phyloP scores from a whole-genome alignment of 805 yeast genomes.

The Brettanomyces anomalus region DNA sequence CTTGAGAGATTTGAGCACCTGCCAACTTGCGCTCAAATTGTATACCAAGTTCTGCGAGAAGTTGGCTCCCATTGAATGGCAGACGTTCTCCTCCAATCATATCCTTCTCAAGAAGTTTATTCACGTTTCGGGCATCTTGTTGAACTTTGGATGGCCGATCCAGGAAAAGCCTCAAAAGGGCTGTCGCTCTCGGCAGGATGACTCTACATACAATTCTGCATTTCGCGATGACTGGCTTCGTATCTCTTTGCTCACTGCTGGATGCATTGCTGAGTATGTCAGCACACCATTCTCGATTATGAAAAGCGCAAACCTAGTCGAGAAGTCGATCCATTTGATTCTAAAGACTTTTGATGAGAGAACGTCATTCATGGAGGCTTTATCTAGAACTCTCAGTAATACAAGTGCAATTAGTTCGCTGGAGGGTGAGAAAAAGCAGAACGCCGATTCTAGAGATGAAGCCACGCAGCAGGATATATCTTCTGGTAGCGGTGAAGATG shows the following conservation, averaged over 20 bases:
- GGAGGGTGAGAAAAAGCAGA: neutral
- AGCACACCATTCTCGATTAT: slow-evolving; percentile 14
- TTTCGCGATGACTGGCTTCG: slow-evolving; percentile 34
- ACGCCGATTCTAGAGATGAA: neutral
- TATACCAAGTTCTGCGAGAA: slow-evolving; percentile 22
- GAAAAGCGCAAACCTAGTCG: slow-evolving; percentile 13
- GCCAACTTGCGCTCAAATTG: slow-evolving; percentile 34
- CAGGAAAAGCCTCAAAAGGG: neutral
- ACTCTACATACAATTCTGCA: neutral
- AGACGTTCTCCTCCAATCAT: slow-evolving; percentile 37
- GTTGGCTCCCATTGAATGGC: slow-evolving; percentile 19
- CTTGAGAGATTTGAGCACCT: slow-evolving; percentile 52
- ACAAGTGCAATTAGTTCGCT: neutral
- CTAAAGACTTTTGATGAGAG: slow-evolving; percentile 25
- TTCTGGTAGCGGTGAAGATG: neutral
- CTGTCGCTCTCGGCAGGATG: too few species aligned
- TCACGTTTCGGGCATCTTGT: slow-evolving; percentile 17
- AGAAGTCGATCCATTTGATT: slow-evolving; percentile 30
- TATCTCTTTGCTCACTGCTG: slow-evolving; percentile 32
- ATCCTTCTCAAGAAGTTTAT: slow-evolving; percentile 32
- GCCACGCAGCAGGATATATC: too few species aligned
- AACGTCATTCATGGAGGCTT: slow-evolving; percentile 12
- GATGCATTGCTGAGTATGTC: slow-evolving; percentile 25
- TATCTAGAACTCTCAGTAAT: neutral
- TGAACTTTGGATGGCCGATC: slow-evolving; percentile 15